Conservation (phyloP, 2,329 filamentous ascomycete genomes). For the Aspergillus puulaauensis region DNA sequence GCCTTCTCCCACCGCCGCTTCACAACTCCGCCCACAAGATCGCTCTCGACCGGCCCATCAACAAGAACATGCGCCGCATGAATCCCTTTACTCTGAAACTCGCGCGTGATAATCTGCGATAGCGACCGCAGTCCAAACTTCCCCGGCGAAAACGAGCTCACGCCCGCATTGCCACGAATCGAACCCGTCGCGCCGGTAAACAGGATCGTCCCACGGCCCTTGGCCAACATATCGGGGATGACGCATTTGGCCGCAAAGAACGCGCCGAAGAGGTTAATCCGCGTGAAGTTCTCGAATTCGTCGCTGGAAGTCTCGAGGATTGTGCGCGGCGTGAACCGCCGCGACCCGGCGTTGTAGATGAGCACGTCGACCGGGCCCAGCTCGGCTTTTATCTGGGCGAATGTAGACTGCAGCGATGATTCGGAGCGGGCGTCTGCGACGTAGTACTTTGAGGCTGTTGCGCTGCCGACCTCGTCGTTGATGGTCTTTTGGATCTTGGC, state of each 20-base stretch:
- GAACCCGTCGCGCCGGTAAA: slow-evolving; percentile 18
- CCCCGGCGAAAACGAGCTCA: slow-evolving; percentile 16
- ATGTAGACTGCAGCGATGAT: slow-evolving; percentile 7
- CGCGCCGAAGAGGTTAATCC: slow-evolving; percentile 17
- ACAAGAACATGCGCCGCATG: slow-evolving; percentile 18
- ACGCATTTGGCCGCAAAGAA: slow-evolving; percentile 14
- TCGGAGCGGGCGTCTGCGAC: slow-evolving; percentile 14
- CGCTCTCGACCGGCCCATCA: slow-evolving; percentile 19
- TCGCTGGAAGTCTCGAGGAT: slow-evolving; percentile 14
- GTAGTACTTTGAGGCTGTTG: slow-evolving; percentile 10
- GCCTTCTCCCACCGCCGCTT: slow-evolving; percentile 14
- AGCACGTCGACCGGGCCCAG: slow-evolving; percentile 15
- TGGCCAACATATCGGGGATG: slow-evolving; percentile 15
- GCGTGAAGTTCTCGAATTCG: slow-evolving; percentile 16
- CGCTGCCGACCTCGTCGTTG: slow-evolving; percentile 3
- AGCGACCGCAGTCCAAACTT: slow-evolving; percentile 18
- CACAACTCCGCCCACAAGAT: slow-evolving; percentile 12
- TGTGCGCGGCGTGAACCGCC: slow-evolving; percentile 13
- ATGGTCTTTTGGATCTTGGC: slow-evolving; percentile 12
- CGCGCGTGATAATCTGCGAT: slow-evolving; percentile 16
- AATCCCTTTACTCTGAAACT: slow-evolving; percentile 15
- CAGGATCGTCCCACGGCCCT: slow-evolving; percentile 10
- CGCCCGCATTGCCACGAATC: slow-evolving; percentile 13
- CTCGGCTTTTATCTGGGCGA: slow-evolving; percentile 11
- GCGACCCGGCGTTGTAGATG: slow-evolving; percentile 18